Evolutionary conservation across 306 rosid genomes (phyloP), one percentile per base, ranked within the genome.

Genomic region (Abrus pulchellus): DNA sequence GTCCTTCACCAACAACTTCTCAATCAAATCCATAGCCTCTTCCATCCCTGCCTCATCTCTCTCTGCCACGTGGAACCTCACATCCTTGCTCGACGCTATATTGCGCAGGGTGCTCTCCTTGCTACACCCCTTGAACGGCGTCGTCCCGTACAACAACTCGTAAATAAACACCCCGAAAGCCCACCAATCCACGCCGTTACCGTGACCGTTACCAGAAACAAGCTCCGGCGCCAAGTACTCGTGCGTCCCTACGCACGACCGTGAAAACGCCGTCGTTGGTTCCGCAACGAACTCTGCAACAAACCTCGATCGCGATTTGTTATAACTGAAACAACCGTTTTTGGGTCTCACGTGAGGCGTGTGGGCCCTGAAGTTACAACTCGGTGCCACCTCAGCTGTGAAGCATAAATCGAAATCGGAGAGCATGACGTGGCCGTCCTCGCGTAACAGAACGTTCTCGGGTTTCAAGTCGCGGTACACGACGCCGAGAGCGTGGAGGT

Each of bases 181-280:
- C 99, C 99, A 95, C 99, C 98, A 95, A 32, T 95, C 99, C 1
- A 95, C 99, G 6, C 93, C 97, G 74, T 80, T 95, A 0, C 98
- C 97, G 69, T 95, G 99, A 0, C 98, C 97, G 74, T 54, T 29
- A 1, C 98, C 97, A 0, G 88, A 14, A 0, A 93, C 90, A 27
- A 95, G 75, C 90, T 95, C 97, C 1, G 98, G 99, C 5, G 99
- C 95, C 11, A 93, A 20, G 43, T 95, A 93, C 87, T 95, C 99
- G 48, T 95, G 99, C 0, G 99, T 95, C 9, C 98, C 99, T 0
- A 95, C 94, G 49, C 98, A 93, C 3, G 97, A 93, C 79, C 81
- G 81, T 1, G 99, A 95, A 85, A 88, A 86, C 43, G 96, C 98
- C 43, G 87, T 8, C 11, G 90, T 88, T 0, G 99, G 99, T 74